phyloP scores from a whole-genome alignment of 2,329 filamentous ascomycete genomes.

The Aspergillus costaricaensis region DNA sequence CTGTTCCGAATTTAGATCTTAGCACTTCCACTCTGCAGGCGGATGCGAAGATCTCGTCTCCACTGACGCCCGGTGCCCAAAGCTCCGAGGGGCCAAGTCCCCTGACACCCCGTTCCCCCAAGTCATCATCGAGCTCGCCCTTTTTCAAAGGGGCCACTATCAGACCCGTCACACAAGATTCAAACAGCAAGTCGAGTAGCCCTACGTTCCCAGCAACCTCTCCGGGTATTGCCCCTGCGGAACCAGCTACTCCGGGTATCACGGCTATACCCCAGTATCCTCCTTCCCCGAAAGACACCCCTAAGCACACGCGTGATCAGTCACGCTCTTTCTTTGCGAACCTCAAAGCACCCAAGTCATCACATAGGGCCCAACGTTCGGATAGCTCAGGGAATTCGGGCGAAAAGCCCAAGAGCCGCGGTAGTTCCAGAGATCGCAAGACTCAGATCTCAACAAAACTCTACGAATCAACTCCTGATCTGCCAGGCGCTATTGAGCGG shows the following conservation, averaged over 20 bases:
- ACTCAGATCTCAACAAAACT: conserved; percentile 37
- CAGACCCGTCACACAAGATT: conserved; percentile 43
- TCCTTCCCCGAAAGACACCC: conserved; percentile 43
- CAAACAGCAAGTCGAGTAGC: conserved; percentile 32
- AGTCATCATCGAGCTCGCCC: conserved; percentile 40
- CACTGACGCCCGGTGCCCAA: conserved; percentile 37
- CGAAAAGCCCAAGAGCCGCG: conserved; percentile 45
- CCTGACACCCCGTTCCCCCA: conserved; percentile 41
- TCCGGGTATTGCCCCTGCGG: conserved; percentile 24
- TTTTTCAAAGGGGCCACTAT: conserved; percentile 44
- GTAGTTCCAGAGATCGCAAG: conserved; percentile 47
- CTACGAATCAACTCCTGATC: conserved; percentile 47
- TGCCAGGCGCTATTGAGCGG: conserved; percentile 35
- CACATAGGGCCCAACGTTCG: conserved; percentile 44
- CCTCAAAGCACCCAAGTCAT: conserved; percentile 49
- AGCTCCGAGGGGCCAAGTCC: conserved; percentile 40
- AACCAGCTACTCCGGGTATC: conserved; percentile 44
- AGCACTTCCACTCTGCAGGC: conserved; percentile 34
- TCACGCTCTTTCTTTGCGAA: conserved; percentile 51
- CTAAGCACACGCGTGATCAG: conserved; percentile 46
- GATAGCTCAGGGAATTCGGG: conserved; percentile 41
- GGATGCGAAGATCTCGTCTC: conserved; percentile 33
- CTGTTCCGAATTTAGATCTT: conserved; percentile 41
- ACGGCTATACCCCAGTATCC: conserved; percentile 50
- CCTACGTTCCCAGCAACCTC: conserved; percentile 31